phyloP scores from a whole-genome alignment of 2,329 filamentous ascomycete species.

The Botrytis fabae region DNA sequence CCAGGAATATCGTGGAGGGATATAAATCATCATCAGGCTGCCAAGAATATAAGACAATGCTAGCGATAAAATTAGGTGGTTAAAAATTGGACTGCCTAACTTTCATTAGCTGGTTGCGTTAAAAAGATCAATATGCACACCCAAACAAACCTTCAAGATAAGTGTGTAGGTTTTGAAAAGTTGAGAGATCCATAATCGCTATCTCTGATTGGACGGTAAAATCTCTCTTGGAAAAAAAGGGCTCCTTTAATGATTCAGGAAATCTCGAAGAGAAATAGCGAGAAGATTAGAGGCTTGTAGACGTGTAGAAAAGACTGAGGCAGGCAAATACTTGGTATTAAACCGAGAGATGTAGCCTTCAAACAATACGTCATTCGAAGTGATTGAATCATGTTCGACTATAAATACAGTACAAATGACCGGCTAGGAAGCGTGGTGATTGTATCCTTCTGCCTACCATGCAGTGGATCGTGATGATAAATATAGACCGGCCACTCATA shows the following conservation, averaged over 20 bases:
- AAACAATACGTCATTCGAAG: not conserved
- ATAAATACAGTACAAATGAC: not conserved
- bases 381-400: not conserved
- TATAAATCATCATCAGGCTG: not conserved
- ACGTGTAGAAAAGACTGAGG: not conserved
- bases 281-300: not conserved
- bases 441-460: not conserved
- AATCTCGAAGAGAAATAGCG: not conserved
- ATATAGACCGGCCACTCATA: not conserved
- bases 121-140: not conserved
- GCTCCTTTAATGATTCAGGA: not conserved
- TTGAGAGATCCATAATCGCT: not conserved
- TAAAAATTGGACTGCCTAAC: not conserved
- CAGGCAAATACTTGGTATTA: not conserved
- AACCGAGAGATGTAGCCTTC: not conserved
- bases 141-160: not conserved
- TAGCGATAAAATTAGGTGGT: not conserved
- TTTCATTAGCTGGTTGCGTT: not conserved
- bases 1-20: not conserved
- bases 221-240: not conserved
- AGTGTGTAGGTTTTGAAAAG: not conserved
- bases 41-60: slow-evolving; percentile 2
- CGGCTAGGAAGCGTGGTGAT: not conserved
- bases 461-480: not conserved
- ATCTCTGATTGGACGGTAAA: not conserved